Evolutionary conservation across 495 filamentous ascomycete species (phyloP).

Genomic region (Astrocystis sublimbata): DNA sequence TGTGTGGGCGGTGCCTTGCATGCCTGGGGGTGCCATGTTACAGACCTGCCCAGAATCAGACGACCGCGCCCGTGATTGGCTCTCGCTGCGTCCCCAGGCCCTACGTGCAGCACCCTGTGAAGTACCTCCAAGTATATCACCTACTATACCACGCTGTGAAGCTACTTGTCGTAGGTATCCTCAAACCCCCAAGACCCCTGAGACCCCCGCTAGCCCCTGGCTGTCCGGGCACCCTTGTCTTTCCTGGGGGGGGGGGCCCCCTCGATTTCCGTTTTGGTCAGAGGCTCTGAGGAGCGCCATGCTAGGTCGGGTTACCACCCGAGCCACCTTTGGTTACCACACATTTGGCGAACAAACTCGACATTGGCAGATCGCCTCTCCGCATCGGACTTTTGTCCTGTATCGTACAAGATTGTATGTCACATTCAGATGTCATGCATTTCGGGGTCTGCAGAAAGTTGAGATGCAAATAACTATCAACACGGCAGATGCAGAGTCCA

Average conservation of each 20-base stretch:
- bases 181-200: neutral
- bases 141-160: too few relatives aligned
- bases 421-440: neutral
- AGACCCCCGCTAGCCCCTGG: neutral
- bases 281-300: neutral
- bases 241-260: too few relatives aligned
- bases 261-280: conserved; percentile 4
- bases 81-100: neutral
- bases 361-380: neutral
- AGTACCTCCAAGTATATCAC: too few relatives aligned
- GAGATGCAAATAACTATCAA: neutral
- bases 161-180: neutral
- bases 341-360: neutral
- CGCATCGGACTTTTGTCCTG: neutral
- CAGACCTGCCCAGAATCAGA: conserved; percentile 30
- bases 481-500: too few relatives aligned
- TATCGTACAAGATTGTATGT: neutral
- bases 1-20: conserved; percentile 34
- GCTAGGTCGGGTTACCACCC: neutral
- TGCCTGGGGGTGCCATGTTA: too few relatives aligned
- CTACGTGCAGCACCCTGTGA: neutral
- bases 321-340: neutral
- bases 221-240: conserved; percentile 5
- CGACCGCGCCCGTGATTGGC: conserved; percentile 26
- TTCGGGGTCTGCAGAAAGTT: neutral